Base-by-base conservation (phyloP, 2,329 filamentous ascomycete genomes). In the Phyllosticta ampelicida region DNA sequence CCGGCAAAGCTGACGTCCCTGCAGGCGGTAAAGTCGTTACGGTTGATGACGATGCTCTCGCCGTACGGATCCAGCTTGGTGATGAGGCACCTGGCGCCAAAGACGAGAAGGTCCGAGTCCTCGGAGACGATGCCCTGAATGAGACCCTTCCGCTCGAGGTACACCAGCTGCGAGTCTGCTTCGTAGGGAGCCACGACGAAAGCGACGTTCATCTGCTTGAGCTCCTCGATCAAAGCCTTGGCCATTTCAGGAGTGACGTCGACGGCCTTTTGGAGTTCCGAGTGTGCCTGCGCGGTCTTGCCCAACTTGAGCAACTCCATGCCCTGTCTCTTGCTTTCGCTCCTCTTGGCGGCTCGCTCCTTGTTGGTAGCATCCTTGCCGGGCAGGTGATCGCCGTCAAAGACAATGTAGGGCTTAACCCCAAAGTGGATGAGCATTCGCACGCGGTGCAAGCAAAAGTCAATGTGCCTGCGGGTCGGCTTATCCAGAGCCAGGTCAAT, bases 181-280 rank as follows among this genome's bases (percentile, higher is more conserved):
- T 99, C 94, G 73, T 96, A 99, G 0, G 94, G 94, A 0, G 94
- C 94, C 18, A 99, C 95, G 58, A 99, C 80, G 69, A 96, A 97
- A 59, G 89, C 82, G 16, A 99, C 80, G 48, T 84, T 80, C 66
- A 86, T 77, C 66, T 83, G 83, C 74, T 95, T 96, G 66, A 97
- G 78, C 70, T 95, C 89, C 64, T 96, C 90, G 60, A 99, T 99
- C 56, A 97, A 75, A 63, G 88, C 81, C 6, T 89, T 84, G 8
- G 94, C 94, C 95, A 99, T 99, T 66, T 94, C 86, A 1, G 95
- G 92, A 1, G 94, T 97, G 44, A 99, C 85, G 71, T 99, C 94
- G 61, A 97, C 87, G 51, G 91, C 88, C 71, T 97, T 99, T 69
- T 97, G 92, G 59, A 97, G 81, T 71, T 97, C 90, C 51, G 85